Conservation (phyloP, 2,329 filamentous ascomycete genomes). For the Fusarium heterosporum region DNA sequence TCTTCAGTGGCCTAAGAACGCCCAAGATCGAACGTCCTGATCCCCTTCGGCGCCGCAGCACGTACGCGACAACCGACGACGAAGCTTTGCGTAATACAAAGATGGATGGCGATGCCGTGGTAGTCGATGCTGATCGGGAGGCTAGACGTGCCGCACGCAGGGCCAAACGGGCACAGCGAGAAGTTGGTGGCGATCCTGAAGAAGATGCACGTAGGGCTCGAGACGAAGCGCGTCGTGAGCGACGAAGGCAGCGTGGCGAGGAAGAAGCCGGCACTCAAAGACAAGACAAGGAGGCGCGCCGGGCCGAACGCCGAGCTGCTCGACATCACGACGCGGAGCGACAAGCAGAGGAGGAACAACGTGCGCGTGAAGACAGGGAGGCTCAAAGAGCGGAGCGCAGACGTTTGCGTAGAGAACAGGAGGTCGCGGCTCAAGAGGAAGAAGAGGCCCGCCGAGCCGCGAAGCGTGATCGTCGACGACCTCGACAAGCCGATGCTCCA, state of each 20-base stretch:
- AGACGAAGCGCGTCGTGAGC: conserved; percentile 67
- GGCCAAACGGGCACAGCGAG: conserved; percentile 65
- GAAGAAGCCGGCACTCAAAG: conserved; percentile 62
- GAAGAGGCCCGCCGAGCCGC: conserved; percentile 59
- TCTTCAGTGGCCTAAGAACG: conserved; percentile 71
- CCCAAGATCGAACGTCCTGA: conserved; percentile 57
- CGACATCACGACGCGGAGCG: conserved; percentile 42
- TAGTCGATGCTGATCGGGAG: conserved; percentile 69
- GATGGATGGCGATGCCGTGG: conserved; percentile 60
- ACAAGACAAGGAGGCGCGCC: conserved; percentile 63
- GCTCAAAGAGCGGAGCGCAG: conserved; percentile 63
- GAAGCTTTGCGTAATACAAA: conserved; percentile 61
- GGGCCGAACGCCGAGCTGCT: conserved; percentile 63
- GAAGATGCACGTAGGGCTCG: conserved; percentile 68
- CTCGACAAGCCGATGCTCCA: conserved; percentile 56
- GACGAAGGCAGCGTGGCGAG: conserved; percentile 62
- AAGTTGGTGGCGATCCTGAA: conserved; percentile 64
- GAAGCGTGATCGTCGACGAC: conserved; percentile 63
- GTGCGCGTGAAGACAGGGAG: conserved; percentile 64
- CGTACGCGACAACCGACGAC: conserved; percentile 63
- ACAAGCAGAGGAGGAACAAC: conserved; percentile 51
- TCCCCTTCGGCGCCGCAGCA: conserved; percentile 60
- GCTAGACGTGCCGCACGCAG: conserved; percentile 72
- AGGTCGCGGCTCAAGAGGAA: conserved; percentile 59
- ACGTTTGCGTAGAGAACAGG: conserved; percentile 61